These are phyloP conservation scores for Boletus pseudopeckii DNA, from an alignment of 768 basidiomycete species.

Conservation along the genomic window DNA sequence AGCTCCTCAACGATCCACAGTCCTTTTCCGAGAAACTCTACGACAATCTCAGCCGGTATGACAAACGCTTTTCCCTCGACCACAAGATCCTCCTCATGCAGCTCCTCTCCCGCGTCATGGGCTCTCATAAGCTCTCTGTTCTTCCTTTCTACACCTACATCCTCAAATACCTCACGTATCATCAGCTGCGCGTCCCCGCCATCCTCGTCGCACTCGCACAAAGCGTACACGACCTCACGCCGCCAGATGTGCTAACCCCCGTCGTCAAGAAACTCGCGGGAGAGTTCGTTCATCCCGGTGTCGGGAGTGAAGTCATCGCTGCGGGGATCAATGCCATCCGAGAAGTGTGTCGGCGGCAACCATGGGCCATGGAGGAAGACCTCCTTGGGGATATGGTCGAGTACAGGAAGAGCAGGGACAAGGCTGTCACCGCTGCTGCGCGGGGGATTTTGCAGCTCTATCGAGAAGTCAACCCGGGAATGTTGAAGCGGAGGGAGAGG, in stretches of 20 bases:
- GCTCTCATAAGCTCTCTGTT: conserved; percentile 87
- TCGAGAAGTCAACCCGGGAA: conserved; percentile 91
- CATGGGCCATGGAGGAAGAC: conserved; percentile 97
- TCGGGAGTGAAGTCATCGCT: conserved; percentile 90
- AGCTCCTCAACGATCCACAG: conserved; percentile 93
- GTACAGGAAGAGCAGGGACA: conserved; percentile 94
- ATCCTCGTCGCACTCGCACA: conserved; percentile 94
- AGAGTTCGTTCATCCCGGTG: conserved; percentile 97
- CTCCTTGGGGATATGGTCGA: conserved; percentile 88
- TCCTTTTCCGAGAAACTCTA: conserved; percentile 93
- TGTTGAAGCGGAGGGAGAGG: conserved; percentile 86
- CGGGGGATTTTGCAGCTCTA: conserved; percentile 86
- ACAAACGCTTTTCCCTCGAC: conserved; percentile 93
- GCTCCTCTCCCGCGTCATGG: conserved; percentile 91
- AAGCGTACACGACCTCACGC: conserved; percentile 92
- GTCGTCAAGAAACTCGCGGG: conserved; percentile 88
- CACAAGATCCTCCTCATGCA: conserved; percentile 98
- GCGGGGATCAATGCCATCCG: conserved; percentile 96
- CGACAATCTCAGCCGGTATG: conserved; percentile 75
- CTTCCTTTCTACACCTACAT: conserved; percentile 96
- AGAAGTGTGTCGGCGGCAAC: conserved; percentile 91
- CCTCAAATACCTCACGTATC: conserved; percentile 87
- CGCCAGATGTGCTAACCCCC: conserved; percentile 87
- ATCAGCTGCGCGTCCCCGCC: conserved; percentile 87
- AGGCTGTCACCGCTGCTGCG: conserved; percentile 86